phyloP scores from a whole-genome alignment of 306 rosid species.

The Abrus pulchellus region DNA sequence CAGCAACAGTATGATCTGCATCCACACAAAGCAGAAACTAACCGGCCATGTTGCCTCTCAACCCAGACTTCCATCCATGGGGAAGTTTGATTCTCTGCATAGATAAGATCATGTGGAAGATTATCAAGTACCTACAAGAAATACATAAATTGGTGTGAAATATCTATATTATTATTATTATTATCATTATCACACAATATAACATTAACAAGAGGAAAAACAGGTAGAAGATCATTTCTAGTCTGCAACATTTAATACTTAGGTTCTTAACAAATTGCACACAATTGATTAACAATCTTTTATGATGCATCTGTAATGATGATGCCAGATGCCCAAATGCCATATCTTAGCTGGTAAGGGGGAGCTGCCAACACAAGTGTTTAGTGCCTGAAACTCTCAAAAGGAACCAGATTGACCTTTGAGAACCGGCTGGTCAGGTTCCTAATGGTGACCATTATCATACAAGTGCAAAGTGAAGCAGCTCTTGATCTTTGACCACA shows the following conservation, averaged over 20 bases:
- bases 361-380: background rate
- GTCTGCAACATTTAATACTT: slow-evolving; percentile 27
- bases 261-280: slow-evolving; percentile 11
- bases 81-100: slow-evolving; percentile 82
- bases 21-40: slow-evolving; percentile 41
- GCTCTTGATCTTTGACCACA: background rate
- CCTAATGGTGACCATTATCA: background rate
- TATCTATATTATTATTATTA: background rate
- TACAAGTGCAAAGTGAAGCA: slow-evolving; percentile 3
- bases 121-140: slow-evolving; percentile 90
- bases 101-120: slow-evolving; percentile 96
- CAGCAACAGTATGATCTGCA: slow-evolving; percentile 36
- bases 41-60: slow-evolving; percentile 73
- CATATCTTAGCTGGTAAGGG: slow-evolving; percentile 32
- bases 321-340: slow-evolving; percentile 14
- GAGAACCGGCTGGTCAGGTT: background rate
- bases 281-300: background rate
- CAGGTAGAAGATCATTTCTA: background rate
- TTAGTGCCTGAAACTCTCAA: slow-evolving; percentile 16
- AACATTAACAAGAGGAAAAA: background rate
- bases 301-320: slow-evolving; percentile 1
- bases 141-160: slow-evolving; percentile 30
- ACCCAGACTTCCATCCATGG: slow-evolving; percentile 99
- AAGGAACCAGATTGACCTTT: slow-evolving; percentile 16
- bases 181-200: background rate